Percentiles rank a stretch among this genome's conserved stretches.
Conservation (phyloP, 768 basidiomycete species). For the Galerina sulciceps region DNA sequence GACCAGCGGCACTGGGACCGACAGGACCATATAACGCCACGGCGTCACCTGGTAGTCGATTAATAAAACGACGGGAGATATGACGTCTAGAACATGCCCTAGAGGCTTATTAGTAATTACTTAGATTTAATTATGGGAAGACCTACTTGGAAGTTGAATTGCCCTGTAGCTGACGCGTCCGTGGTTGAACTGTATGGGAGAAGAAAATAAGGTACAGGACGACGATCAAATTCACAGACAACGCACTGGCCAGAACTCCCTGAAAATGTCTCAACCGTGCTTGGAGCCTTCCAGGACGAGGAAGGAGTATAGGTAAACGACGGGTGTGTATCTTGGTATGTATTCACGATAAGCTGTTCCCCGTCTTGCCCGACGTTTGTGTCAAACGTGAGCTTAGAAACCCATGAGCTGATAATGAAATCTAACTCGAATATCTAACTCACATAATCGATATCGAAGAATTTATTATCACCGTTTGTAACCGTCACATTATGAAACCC, state of each 20-base stretch:
- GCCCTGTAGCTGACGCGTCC: constrained; percentile 31
- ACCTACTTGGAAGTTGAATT: constrained; percentile 44
- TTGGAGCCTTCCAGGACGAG: constrained; percentile 34
- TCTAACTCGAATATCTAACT: background rate
- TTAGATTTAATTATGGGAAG: too few relatives aligned
- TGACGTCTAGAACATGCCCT: constrained; percentile 17
- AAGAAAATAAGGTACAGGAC: background rate
- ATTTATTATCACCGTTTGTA: constrained; percentile 14
- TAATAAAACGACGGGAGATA: constrained; percentile 7
- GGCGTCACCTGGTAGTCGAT: constrained; percentile 37
- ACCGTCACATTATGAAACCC: constrained; percentile 19
- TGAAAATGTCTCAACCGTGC: constrained; percentile 38
- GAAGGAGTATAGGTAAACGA: constrained; percentile 39
- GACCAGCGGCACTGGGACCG: constrained; percentile 10
- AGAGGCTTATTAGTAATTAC: background rate
- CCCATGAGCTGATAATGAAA: background rate
- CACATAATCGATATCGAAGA: constrained; percentile 25
- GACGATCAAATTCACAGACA: background rate
- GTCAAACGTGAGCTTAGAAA: constrained; percentile 18
- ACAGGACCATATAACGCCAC: constrained; percentile 51
- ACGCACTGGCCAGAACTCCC: constrained; percentile 49
- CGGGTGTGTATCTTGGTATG: constrained; percentile 36
- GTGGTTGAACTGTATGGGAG: constrained; percentile 32
- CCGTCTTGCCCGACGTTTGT: constrained; percentile 18
- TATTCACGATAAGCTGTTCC: constrained; percentile 25